phyloP scores from a whole-genome alignment of 768 basidiomycete genomes.

The Tremella mesenterica region DNA sequence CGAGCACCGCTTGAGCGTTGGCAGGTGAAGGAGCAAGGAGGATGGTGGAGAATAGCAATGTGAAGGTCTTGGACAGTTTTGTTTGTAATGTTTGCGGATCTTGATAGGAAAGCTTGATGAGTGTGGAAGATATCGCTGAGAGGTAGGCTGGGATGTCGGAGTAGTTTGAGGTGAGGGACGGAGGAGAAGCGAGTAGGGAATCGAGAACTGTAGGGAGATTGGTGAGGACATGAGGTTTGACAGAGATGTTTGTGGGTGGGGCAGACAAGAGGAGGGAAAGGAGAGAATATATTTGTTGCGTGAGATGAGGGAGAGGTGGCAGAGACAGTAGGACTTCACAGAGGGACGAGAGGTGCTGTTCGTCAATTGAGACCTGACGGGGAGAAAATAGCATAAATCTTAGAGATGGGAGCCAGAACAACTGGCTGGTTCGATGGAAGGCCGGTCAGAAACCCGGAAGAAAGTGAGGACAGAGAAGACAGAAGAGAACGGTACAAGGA shows the following conservation, averaged over 20 bases:
- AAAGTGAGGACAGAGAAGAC: no score
- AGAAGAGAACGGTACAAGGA: background rate
- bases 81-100: constrained; percentile 25
- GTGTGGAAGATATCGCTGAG: constrained; percentile 34
- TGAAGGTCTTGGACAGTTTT: constrained; percentile 40
- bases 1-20: constrained; percentile 18
- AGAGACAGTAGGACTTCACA: constrained; percentile 65
- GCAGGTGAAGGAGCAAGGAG: constrained; percentile 25
- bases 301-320: constrained; percentile 79
- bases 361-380: constrained; percentile 1
- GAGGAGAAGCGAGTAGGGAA: constrained; percentile 41
- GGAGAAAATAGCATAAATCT: background rate
- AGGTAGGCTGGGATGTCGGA: constrained; percentile 41
- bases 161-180: constrained; percentile 20
- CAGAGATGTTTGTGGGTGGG: constrained; percentile 24
- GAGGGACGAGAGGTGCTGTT: constrained; percentile 62
- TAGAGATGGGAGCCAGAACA: background rate
- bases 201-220: constrained; percentile 43
- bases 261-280: constrained; percentile 67
- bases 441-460: no score
- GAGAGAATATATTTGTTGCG: constrained; percentile 76
- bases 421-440: no score
- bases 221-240: constrained; percentile 29
- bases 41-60: constrained; percentile 38
- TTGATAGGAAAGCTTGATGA: constrained; percentile 42